Conservation (phyloP, 257 asterid species). For the Mitragyna speciosa region DNA sequence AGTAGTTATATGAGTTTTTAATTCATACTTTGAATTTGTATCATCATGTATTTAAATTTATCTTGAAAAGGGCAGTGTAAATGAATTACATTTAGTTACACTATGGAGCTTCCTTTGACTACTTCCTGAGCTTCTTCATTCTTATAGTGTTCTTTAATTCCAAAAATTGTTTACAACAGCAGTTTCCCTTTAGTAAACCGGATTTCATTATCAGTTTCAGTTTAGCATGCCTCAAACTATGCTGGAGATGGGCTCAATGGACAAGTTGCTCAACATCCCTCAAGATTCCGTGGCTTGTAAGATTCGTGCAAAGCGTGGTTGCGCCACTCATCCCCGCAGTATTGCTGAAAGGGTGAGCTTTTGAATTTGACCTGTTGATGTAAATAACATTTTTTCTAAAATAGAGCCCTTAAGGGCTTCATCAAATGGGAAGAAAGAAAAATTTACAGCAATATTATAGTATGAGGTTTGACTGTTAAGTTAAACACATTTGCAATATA, state of each 20-base stretch:
- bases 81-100: neutral
- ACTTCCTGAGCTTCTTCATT: neutral
- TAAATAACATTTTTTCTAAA: neutral
- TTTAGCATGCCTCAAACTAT: conserved; percentile 62
- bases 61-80: neutral
- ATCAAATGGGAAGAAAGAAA: neutral
- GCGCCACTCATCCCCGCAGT: conserved; percentile 96
- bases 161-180: neutral
- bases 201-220: conserved; percentile 50
- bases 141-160: neutral
- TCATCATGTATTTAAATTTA: neutral
- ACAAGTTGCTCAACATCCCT: conserved; percentile 68
- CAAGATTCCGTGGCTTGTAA: conserved; percentile 84
- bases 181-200: neutral
- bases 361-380: neutral
- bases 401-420: neutral
- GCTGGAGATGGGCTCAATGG: conserved; percentile 65
- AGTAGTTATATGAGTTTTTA: neutral
- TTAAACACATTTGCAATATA: neutral
- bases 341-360: conserved; percentile 75
- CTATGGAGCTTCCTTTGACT: neutral
- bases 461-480: no score
- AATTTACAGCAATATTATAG: no score
- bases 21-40: neutral
- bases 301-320: conserved; percentile 92